Base-by-base conservation (phyloP, 1,139 yeast genomes). In the Debaryomyces sp. region DNA sequence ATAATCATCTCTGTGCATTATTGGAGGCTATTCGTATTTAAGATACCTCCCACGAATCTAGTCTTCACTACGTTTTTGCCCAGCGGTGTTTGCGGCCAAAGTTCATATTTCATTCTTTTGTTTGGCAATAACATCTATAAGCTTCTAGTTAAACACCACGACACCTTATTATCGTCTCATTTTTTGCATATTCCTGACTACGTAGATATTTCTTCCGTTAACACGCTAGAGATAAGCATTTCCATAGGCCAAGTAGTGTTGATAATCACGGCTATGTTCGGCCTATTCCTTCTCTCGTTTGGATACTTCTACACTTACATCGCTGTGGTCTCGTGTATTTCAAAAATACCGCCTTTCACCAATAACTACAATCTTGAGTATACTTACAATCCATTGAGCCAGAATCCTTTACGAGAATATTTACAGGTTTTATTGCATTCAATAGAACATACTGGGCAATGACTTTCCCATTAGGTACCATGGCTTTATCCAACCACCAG, bases 391-490 rank as follows among this genome's bases (percentile, higher is more conserved):
- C 54, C 55, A 4, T 54, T 54, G 22, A 60, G 59, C n/a, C 56
- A 54, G 44, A 41, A 53, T 6, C 51, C 49, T 2, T 50, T 50
- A 57, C 50, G 42, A 47, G 50, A 27, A 18, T 35, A 4, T 58
- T 62, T 43, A 53, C 57, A 32, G 77, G 79, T 1, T 56, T 63
- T 13, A 61, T 77, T 26, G 59, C 60, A 42, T 89, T 84, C 71
- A 75, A 78, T 50, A 78, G 35, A 30, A 82, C 84, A 0, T 89
- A 87, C 79, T 90, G 96, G 96, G 84, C 91, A 27, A 81, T 88
- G 75, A 87, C 96, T 52, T 91, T 91, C 83, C 97, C 97, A 2
- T 62, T 89, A 57, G 97, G 96, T 2, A 89, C 97, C 0, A 85
- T 88, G 85, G 73, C 86, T 0, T 66, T 87, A 18, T 81, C 89